Conservation (phyloP, 2,329 filamentous ascomycete species). For the Phialophora macrospora region DNA sequence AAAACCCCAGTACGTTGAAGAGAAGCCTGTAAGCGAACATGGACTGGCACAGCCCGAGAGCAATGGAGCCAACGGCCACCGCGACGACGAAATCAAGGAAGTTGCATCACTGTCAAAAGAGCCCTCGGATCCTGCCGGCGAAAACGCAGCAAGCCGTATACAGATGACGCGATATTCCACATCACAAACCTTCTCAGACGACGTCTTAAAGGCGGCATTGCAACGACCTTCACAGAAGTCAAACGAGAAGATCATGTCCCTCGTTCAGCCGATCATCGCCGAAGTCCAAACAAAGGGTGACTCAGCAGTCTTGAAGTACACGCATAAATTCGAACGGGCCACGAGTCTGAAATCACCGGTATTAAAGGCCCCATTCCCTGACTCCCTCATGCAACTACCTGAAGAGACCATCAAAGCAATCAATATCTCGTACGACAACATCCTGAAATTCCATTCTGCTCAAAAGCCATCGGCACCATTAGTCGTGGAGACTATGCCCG, state of each 20-base stretch:
- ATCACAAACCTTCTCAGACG: conserved; percentile 50
- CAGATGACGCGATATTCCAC: conserved; percentile 79
- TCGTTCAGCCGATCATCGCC: conserved; percentile 89
- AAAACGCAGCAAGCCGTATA: conserved; percentile 64
- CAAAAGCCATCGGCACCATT: conserved; percentile 84
- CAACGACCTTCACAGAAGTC: conserved; percentile 92
- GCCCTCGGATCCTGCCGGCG: conserved; percentile 57
- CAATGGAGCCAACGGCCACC: conserved; percentile 29
- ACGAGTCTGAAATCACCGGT: conserved; percentile 88
- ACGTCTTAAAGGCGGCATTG: conserved; percentile 73
- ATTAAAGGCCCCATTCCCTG: conserved; percentile 83
- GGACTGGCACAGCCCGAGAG: conserved; percentile 39
- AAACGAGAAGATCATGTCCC: conserved; percentile 88
- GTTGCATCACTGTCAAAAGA: conserved; percentile 60
- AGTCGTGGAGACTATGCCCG: conserved; percentile 94
- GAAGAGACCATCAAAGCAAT: conserved; percentile 89
- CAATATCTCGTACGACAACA: conserved; percentile 91
- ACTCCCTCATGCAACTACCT: conserved; percentile 81
- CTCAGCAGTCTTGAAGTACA: conserved; percentile 86
- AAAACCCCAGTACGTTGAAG: conserved; percentile 88
- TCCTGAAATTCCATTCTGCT: conserved; percentile 88
- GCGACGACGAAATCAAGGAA: conserved; percentile 46
- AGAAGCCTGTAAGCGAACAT: conserved; percentile 51
- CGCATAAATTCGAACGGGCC: conserved; percentile 97
- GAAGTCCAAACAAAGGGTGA: conserved; percentile 84